A percentile compares a stretch with the other conserved stretches of the same genome.
phyloP scores from a whole-genome alignment of 805 yeast species.

The Yamadazyma paraphyllophila region DNA sequence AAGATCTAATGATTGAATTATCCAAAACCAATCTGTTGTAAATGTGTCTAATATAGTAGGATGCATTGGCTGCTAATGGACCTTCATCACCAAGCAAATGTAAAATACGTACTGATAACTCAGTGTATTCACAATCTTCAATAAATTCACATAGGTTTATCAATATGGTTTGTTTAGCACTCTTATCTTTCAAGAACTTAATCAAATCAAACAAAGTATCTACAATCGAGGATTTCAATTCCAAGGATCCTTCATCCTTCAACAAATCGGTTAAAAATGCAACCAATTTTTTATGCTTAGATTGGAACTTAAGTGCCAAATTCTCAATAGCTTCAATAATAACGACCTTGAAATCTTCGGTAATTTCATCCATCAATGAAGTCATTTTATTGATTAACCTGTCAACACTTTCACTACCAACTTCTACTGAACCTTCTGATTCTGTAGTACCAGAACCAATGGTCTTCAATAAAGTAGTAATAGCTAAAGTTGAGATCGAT shows the following conservation, averaged over 20 bases:
- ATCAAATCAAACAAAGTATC: slow-evolving; percentile 93
- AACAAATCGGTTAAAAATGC: slow-evolving; percentile 78
- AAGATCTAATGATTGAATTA: slow-evolving; percentile 91
- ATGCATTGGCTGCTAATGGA: slow-evolving; percentile 80
- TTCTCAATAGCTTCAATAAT: slow-evolving; percentile 94
- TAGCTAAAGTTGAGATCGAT: slow-evolving; percentile 93
- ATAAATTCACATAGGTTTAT: slow-evolving; percentile 93
- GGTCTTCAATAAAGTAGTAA: slow-evolving; percentile 91
- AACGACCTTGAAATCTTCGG: slow-evolving; percentile 93
- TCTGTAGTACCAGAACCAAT: slow-evolving; percentile 65
- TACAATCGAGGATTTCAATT: slow-evolving; percentile 80
- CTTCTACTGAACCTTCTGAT: slow-evolving; percentile 18
- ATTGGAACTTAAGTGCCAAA: slow-evolving; percentile 88
- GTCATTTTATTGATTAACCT: slow-evolving; percentile 84
- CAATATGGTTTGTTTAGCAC: slow-evolving; percentile 76
- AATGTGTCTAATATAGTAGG: slow-evolving; percentile 90
- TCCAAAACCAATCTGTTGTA: slow-evolving; percentile 96
- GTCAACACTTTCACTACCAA: slow-evolving; percentile 64
- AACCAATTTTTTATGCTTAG: slow-evolving; percentile 80
- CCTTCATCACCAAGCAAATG: slow-evolving; percentile 94
- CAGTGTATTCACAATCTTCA: slow-evolving; percentile 97
- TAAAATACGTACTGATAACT: slow-evolving; percentile 86
- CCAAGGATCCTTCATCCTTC: slow-evolving; percentile 87
- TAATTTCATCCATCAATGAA: slow-evolving; percentile 85
- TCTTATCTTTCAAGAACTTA: slow-evolving; percentile 69